Percentiles rank a stretch among this genome's conserved stretches.
Evolutionary conservation across 495 filamentous ascomycete genomes (phyloP).

Genomic region (Hypoxylon crocopeplum): DNA sequence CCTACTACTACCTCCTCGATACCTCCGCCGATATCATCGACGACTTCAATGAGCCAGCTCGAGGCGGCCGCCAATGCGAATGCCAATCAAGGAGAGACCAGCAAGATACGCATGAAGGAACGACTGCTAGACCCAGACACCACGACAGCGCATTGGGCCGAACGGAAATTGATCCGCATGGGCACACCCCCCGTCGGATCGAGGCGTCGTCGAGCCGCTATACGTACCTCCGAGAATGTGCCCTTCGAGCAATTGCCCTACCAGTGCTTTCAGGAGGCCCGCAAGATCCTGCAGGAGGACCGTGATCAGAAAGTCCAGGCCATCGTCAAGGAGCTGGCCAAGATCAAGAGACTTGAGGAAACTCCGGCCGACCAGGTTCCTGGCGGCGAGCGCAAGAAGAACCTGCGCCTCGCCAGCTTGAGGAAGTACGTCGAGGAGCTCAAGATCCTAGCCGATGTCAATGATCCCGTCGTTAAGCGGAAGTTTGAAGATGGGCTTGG

Average conservation of each 20-base stretch:
- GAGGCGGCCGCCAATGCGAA: conserved; percentile 4
- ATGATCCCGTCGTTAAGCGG: conserved; percentile 93
- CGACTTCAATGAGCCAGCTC: conserved; percentile 2
- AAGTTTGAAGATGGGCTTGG: conserved; percentile 92
- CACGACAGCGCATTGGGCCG: conserved; percentile 56
- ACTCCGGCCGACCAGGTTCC: conserved; percentile 61
- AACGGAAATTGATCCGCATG: conserved; percentile 63
- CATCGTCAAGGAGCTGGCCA: conserved; percentile 64
- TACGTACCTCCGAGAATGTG: conserved; percentile 71
- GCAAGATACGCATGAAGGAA: conserved; percentile 28
- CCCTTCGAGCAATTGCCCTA: conserved; percentile 94
- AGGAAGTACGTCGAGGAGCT: conserved; percentile 75
- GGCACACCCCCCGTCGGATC: conserved; percentile 75
- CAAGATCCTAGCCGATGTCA: conserved; percentile 92
- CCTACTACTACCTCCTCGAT: conserved; percentile 38
- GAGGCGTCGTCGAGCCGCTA: conserved; percentile 78
- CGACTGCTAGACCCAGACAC: conserved; percentile 43
- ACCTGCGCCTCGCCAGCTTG: conserved; percentile 73
- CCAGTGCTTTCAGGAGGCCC: conserved; percentile 96
- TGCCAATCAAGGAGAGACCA: neutral
- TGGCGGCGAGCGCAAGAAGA: conserved; percentile 66
- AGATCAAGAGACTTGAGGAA: conserved; percentile 65
- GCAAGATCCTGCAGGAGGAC: conserved; percentile 80
- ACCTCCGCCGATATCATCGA: conserved; percentile 24
- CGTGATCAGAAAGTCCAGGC: conserved; percentile 77